Conservation (phyloP, 768 basidiomycete genomes). For the Termitomyces sp. region DNA sequence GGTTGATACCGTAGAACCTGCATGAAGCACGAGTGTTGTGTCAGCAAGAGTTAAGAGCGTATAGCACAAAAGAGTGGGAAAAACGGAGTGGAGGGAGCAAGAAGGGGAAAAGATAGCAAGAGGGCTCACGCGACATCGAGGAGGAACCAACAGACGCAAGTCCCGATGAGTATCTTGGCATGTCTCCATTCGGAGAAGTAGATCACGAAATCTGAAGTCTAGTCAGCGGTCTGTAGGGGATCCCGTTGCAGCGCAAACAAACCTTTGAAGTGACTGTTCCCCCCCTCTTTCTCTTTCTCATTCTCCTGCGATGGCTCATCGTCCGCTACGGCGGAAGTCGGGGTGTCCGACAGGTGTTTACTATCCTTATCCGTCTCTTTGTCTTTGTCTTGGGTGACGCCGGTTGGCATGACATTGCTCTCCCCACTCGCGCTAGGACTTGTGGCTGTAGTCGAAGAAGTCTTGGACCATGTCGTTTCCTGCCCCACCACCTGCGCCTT, state of each 20-base stretch:
- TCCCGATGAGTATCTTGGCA: conserved; percentile 60
- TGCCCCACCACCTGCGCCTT: conserved; percentile 23
- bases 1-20: conserved; percentile 70
- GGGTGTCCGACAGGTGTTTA: background rate
- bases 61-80: background rate
- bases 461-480: conserved; percentile 19
- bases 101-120: background rate
- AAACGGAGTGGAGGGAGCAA: background rate
- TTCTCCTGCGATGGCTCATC: too few species aligned
- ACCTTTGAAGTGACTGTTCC: conserved; percentile 49
- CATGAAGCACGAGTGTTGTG: conserved; percentile 13
- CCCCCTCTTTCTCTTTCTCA: too few species aligned
- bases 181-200: conserved; percentile 78
- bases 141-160: conserved; percentile 68
- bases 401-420: background rate
- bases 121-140: conserved; percentile 58
- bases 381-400: background rate
- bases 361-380: background rate
- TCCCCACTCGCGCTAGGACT: background rate
- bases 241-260: background rate
- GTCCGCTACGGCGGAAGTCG: too few species aligned
- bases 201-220: conserved; percentile 43
- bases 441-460: too few species aligned
- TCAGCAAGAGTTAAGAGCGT: background rate
- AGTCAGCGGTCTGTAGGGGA: background rate